Evolutionary conservation across 805 yeast species (phyloP).

Genomic region (Candida silvicultrix): DNA sequence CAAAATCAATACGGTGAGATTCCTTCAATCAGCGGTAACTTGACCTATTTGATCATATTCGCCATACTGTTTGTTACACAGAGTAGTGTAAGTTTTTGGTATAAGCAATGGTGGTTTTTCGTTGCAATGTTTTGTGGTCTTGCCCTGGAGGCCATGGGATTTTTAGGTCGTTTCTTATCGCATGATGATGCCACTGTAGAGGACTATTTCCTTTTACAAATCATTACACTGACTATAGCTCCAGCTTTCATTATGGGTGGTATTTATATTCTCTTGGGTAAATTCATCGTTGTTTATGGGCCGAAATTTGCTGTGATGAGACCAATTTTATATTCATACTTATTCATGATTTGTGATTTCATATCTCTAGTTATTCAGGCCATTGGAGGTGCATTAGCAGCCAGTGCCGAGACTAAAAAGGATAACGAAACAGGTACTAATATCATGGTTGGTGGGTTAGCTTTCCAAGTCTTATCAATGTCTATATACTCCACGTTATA

Average conservation of each 20-base stretch:
- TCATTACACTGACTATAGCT: slow-evolving; percentile 60
- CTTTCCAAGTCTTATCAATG: slow-evolving; percentile 66
- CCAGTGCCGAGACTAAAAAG: slow-evolving; percentile 14
- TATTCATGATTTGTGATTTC: slow-evolving; percentile 59
- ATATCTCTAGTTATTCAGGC: slow-evolving; percentile 59
- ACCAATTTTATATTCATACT: slow-evolving; percentile 52
- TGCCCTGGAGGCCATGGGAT: slow-evolving; percentile 60
- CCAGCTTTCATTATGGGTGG: slow-evolving; percentile 82
- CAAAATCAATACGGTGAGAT: background rate
- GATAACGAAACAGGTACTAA: slow-evolving; percentile 37
- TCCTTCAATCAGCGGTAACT: slow-evolving; percentile 37
- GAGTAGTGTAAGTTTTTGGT: slow-evolving; percentile 31
- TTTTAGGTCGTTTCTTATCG: slow-evolving; percentile 46
- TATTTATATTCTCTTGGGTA: slow-evolving; percentile 60
- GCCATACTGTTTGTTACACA: slow-evolving; percentile 37
- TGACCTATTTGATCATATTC: slow-evolving; percentile 47
- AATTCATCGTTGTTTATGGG: slow-evolving; percentile 55
- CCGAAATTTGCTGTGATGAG: slow-evolving; percentile 38
- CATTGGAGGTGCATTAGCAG: slow-evolving; percentile 66
- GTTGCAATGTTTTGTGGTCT: slow-evolving; percentile 46
- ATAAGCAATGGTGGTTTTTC: slow-evolving; percentile 58
- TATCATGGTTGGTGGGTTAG: slow-evolving; percentile 68
- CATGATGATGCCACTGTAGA: slow-evolving; percentile 28
- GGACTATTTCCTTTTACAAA: slow-evolving; percentile 48
- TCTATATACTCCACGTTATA: slow-evolving; percentile 44